These are phyloP conservation scores for Fusarium caatingaense DNA, from an alignment of 2,329 filamentous ascomycete species.

Conservation along the genomic window DNA sequence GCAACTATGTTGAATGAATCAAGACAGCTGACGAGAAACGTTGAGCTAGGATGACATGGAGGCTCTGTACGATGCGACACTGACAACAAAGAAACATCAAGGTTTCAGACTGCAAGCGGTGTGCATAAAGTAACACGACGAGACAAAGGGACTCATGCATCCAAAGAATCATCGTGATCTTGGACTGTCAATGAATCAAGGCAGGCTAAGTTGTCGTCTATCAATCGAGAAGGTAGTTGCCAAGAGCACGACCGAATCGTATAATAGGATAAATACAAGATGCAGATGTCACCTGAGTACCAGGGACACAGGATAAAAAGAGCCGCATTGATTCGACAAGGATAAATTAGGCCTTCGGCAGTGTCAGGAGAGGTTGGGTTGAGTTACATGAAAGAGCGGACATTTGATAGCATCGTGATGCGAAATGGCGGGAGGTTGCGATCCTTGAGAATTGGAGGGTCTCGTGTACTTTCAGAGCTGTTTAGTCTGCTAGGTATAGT, in stretches of 20 bases:
- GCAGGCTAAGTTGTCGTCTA: not conserved
- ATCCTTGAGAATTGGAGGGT: constrained; percentile 21
- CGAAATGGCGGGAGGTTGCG: constrained; percentile 27
- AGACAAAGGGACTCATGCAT: constrained; percentile 19
- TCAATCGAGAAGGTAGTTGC: constrained; percentile 2
- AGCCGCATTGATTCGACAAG: constrained; percentile 32
- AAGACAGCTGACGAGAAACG: not conserved
- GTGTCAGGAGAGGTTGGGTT: constrained; percentile 30
- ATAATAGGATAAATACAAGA: constrained; percentile 13
- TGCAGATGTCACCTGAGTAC: constrained; percentile 34
- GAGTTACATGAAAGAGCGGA: constrained; percentile 4
- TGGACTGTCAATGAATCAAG: not conserved
- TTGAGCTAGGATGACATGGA: constrained; percentile 3
- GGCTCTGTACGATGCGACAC: constrained; percentile 7
- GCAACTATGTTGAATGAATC: not conserved
- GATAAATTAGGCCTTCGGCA: not conserved
- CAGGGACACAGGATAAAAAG: constrained; percentile 20
- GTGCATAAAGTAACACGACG: constrained; percentile 14
- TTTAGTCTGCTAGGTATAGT: not conserved
- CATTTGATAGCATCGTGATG: constrained; percentile 24
- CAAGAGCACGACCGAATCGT: constrained; percentile 32
- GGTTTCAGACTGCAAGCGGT: constrained; percentile 28
- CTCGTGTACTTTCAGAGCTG: constrained; percentile 10
- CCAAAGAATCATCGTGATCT: not conserved
- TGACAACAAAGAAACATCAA: constrained; percentile 16